Percentiles rank a stretch among this genome's conserved stretches.
Evolutionary conservation across 1,284 basidiomycete genomes (phyloP).

Genomic region (Puccinia polysora): DNA sequence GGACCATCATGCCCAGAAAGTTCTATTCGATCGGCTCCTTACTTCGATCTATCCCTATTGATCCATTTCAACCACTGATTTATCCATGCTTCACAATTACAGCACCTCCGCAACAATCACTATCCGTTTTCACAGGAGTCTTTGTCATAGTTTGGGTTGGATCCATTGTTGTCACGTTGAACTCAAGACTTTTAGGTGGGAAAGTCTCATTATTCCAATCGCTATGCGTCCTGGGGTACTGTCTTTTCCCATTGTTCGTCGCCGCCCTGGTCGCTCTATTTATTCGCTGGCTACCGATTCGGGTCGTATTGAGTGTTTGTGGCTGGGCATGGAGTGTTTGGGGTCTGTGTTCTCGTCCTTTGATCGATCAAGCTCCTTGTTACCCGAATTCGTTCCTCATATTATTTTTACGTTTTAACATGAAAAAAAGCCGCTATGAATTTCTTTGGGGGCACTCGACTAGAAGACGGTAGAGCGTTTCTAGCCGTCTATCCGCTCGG

Average conservation of each 20-base stretch:
- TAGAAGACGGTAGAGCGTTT: slow-evolving; percentile 77
- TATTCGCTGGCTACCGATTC: slow-evolving; percentile 74
- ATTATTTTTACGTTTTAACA: too few relatives aligned
- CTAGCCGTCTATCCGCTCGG: slow-evolving; percentile 88
- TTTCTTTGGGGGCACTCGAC: slow-evolving; percentile 85
- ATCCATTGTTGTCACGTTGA: slow-evolving; percentile 79
- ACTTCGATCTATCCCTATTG: background rate
- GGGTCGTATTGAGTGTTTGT: slow-evolving; percentile 72
- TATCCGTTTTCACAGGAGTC: slow-evolving; percentile 84
- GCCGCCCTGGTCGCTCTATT: slow-evolving; percentile 82
- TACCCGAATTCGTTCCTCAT: too few relatives aligned
- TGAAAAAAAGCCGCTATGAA: slow-evolving; percentile 85
- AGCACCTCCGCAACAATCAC: slow-evolving; percentile 76
- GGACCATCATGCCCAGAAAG: background rate
- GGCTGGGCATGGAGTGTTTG: slow-evolving; percentile 93
- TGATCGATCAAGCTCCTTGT: too few relatives aligned
- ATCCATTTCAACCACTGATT: too few relatives aligned
- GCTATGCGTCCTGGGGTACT: slow-evolving; percentile 82
- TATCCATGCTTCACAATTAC: slow-evolving; percentile 33
- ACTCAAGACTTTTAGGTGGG: slow-evolving; percentile 91
- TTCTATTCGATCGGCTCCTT: background rate
- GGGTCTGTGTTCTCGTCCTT: slow-evolving; percentile 61
- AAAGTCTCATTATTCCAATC: slow-evolving; percentile 95
- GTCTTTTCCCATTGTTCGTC: slow-evolving; percentile 79
- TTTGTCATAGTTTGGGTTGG: slow-evolving; percentile 84